phyloP scores from a whole-genome alignment of 768 basidiomycete species.

The Hypsizygus marmoreus region DNA sequence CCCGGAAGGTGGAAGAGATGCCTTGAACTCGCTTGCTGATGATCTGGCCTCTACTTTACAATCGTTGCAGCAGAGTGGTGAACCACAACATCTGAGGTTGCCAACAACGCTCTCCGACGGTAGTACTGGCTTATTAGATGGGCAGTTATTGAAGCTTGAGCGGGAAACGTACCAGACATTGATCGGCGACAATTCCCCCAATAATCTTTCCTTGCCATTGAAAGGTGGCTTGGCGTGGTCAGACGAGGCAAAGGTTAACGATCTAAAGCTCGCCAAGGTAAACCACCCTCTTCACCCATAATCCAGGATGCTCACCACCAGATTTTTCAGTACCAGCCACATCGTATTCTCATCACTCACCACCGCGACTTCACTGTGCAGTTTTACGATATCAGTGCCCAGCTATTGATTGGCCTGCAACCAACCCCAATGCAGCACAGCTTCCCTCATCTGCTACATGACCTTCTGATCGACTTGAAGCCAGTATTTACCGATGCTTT shows the following conservation, averaged over 20 bases:
- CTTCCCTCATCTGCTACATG: constrained; percentile 66
- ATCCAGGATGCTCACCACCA: background rate
- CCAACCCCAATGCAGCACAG: constrained; percentile 55
- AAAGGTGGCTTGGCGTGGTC: constrained; percentile 61
- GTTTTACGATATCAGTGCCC: constrained; percentile 76
- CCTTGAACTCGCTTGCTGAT: constrained; percentile 29
- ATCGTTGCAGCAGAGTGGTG: constrained; percentile 36
- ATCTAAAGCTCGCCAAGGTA: constrained; percentile 60
- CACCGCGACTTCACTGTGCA: constrained; percentile 65
- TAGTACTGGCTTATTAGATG: constrained; percentile 39
- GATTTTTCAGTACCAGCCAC: constrained; percentile 53
- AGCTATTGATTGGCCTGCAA: constrained; percentile 52
- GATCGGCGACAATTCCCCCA: constrained; percentile 19
- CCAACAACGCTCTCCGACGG: constrained; percentile 40
- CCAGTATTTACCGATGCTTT: constrained; percentile 47
- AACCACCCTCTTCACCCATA: too few species aligned
- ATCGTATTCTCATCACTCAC: constrained; percentile 63
- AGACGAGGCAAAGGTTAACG: constrained; percentile 49
- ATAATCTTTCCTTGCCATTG: constrained; percentile 34
- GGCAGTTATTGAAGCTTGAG: constrained; percentile 48
- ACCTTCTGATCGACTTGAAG: constrained; percentile 62
- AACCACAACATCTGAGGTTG: constrained; percentile 36
- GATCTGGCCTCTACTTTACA: constrained; percentile 45
- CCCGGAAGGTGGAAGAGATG: constrained; percentile 8
- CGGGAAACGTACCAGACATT: constrained; percentile 49